Evolutionary conservation across 345 rosid genomes (phyloP).

Genomic region (Salix brachista): DNA sequence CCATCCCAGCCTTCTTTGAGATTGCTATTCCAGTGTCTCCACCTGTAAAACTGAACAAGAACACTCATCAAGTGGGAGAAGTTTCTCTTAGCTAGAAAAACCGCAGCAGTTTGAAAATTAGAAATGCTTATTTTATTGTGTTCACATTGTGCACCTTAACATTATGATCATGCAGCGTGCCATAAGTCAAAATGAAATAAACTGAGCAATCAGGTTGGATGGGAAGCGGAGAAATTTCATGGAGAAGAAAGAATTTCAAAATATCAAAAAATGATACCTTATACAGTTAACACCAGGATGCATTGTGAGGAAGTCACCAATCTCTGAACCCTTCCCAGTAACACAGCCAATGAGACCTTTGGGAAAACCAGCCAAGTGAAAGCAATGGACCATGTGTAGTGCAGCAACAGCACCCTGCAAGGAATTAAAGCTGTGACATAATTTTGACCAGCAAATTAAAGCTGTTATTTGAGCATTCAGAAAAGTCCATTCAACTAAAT

Average conservation of each 20-base stretch:
- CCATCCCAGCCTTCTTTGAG: constrained; percentile 93
- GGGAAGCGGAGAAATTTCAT: background rate
- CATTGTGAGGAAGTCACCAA: constrained; percentile 96
- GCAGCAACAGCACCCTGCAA: constrained; percentile 89
- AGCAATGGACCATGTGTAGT: constrained; percentile 95
- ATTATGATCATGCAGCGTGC: background rate
- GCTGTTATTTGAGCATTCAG: background rate
- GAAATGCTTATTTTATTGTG: background rate
- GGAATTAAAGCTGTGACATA: background rate
- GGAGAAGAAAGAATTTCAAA: background rate
- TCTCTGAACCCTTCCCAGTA: constrained; percentile 96
- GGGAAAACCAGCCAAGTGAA: constrained; percentile 96
- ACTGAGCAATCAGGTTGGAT: background rate
- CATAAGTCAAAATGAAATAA: background rate
- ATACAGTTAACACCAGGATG: constrained; percentile 94
- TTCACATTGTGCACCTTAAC: background rate
- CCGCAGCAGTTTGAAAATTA: background rate
- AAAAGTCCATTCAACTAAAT: background rate
- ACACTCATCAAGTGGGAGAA: background rate
- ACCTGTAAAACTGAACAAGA: constrained; percentile 71
- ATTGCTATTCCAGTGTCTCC: constrained; percentile 92
- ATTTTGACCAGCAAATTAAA: background rate
- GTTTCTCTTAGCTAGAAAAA: background rate
- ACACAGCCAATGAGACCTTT: constrained; percentile 82
- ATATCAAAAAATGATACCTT: constrained; percentile 43